phyloP scores from a whole-genome alignment of 441 rosid genomes.

The Cnidoscolus chayamansa region DNA sequence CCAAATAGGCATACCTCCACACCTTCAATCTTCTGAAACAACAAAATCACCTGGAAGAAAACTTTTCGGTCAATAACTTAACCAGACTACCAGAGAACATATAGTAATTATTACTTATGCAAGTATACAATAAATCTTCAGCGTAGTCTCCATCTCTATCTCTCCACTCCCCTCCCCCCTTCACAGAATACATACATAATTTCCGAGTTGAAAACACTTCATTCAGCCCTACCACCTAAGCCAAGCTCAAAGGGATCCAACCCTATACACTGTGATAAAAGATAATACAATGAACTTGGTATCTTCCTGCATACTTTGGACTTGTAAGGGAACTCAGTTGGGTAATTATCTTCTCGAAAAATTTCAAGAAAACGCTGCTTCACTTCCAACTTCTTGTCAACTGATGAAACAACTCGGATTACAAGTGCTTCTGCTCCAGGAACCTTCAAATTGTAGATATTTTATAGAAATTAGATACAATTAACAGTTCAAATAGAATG shows the following conservation, averaged over 20 bases:
- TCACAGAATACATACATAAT: no score
- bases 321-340: constrained; percentile 88
- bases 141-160: not conserved
- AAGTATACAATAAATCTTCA: not conserved
- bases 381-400: constrained; percentile 97
- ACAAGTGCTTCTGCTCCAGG: constrained; percentile 96
- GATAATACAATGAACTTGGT: constrained; percentile 11
- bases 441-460: constrained; percentile 48
- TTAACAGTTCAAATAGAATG: not conserved
- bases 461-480: constrained; percentile 16
- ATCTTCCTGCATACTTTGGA: constrained; percentile 63
- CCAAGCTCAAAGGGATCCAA: not conserved
- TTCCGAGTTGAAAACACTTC: no score
- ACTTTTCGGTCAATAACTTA: constrained; percentile 15
- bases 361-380: constrained; percentile 92
- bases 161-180: not conserved
- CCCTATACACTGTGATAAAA: not conserved
- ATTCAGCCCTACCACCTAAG: no score
- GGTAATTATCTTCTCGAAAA: constrained; percentile 90
- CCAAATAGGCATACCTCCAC: constrained; percentile 99
- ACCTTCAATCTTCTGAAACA: constrained; percentile 99
- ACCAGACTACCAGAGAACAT: not conserved
- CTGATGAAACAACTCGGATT: constrained; percentile 97
- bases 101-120: not conserved
- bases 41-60: constrained; percentile 72